Conservation (phyloP, 2,329 filamentous ascomycete species). For the Talaromyces atroroseus region DNA sequence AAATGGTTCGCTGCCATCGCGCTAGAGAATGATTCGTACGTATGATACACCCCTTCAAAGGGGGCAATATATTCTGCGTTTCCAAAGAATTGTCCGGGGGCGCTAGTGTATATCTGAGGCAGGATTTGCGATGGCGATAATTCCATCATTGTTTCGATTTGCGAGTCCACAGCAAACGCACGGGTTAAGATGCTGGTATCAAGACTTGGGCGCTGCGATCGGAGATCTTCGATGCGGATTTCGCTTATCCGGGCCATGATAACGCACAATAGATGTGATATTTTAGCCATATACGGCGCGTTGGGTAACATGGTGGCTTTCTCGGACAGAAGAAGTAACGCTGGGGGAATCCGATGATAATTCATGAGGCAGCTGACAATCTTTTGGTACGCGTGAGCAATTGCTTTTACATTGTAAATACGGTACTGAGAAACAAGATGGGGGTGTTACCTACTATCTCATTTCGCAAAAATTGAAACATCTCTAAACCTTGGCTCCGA, state of each 20-base stretch:
- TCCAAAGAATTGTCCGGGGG: slow-evolving; percentile 32
- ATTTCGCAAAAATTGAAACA: slow-evolving; percentile 53
- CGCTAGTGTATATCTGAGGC: slow-evolving; percentile 21
- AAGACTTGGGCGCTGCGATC: background rate
- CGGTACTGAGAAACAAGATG: background rate
- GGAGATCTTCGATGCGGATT: slow-evolving; percentile 18
- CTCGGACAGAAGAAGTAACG: slow-evolving; percentile 28
- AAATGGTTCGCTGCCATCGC: slow-evolving; percentile 56
- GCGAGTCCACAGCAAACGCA: slow-evolving; percentile 29
- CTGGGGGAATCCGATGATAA: slow-evolving; percentile 25
- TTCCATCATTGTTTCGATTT: slow-evolving; percentile 29
- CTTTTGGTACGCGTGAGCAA: slow-evolving; percentile 17
- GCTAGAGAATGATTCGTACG: slow-evolving; percentile 51
- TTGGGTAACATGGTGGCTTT: slow-evolving; percentile 17
- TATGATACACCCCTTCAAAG: slow-evolving; percentile 51
- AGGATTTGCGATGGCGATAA: slow-evolving; percentile 23
- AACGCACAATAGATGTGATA: slow-evolving; percentile 26
- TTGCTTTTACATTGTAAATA: too few relatives aligned
- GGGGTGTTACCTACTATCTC: slow-evolving; percentile 49
- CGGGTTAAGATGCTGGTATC: slow-evolving; percentile 24
- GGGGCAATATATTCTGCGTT: slow-evolving; percentile 18
- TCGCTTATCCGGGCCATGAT: slow-evolving; percentile 29
- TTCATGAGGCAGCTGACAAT: slow-evolving; percentile 33
- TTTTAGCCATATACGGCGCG: slow-evolving; percentile 14
- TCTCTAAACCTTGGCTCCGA: slow-evolving; percentile 44